A percentile compares a stretch with the other conserved stretches of the same genome.
Evolutionary conservation across 1,139 yeast genomes (phyloP).

Genomic region (Suhomyces bribrorum): DNA sequence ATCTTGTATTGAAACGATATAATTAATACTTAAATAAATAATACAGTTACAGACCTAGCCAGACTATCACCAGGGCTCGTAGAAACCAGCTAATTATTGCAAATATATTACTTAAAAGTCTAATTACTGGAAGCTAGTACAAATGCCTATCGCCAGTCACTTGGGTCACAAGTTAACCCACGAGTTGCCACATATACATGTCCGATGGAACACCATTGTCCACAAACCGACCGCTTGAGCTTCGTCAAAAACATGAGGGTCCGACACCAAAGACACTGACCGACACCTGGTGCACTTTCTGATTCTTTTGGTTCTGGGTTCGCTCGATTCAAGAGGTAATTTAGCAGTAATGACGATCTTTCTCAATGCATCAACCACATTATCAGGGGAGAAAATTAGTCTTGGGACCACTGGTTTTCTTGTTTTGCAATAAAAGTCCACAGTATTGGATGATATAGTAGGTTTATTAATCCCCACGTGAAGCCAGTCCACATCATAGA

Average conservation of each 20-base stretch:
- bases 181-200: constrained; percentile 79
- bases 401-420: constrained; percentile 20
- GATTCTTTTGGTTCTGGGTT: constrained; percentile 13
- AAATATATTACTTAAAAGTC: no score
- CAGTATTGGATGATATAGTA: constrained; percentile 1
- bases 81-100: no score
- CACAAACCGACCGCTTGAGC: constrained; percentile 52
- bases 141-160: no score
- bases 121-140: no score
- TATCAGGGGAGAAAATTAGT: constrained; percentile 25
- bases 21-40: no score
- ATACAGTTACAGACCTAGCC: no score
- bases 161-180: constrained; percentile 48
- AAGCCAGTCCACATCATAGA: constrained; percentile 74
- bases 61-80: no score
- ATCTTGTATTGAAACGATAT: no score
- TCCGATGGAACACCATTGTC: constrained; percentile 74
- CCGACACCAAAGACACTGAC: constrained; percentile 54
- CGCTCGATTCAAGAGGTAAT: constrained; percentile 8
- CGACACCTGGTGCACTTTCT: constrained; percentile 73
- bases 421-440: constrained; percentile 1
- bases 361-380: constrained; percentile 47
- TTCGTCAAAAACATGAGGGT: constrained; percentile 43
- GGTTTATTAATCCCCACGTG: constrained; percentile 40
- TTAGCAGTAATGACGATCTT: constrained; percentile 34